A percentile compares a stretch with the other conserved stretches of the same genome.
phyloP scores from a whole-genome alignment of 345 rosid genomes.

The Mallotus nudiflorus region DNA sequence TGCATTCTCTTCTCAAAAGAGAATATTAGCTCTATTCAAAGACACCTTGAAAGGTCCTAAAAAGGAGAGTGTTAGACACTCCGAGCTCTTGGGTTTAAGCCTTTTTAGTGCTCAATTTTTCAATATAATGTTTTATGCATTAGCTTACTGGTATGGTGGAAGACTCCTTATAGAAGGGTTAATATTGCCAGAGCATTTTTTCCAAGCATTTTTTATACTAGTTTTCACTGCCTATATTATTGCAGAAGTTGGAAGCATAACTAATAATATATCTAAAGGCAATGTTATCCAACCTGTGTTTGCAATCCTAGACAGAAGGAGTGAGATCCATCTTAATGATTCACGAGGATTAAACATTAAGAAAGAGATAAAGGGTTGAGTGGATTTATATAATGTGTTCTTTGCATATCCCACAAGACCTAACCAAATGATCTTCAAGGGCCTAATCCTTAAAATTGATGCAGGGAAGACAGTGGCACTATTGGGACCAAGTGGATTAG shows the following conservation, averaged over 20 bases:
- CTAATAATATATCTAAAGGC: slow-evolving; percentile 59
- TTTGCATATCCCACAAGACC: slow-evolving; percentile 67
- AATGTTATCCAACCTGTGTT: slow-evolving; percentile 49
- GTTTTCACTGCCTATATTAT: slow-evolving; percentile 61
- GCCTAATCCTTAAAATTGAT: slow-evolving; percentile 55
- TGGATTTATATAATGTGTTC: slow-evolving; percentile 56
- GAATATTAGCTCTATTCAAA: slow-evolving; percentile 50
- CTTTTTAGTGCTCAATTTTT: slow-evolving; percentile 62
- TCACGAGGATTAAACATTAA: slow-evolving; percentile 30
- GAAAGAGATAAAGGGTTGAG: slow-evolving; percentile 41
- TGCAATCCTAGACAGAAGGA: slow-evolving; percentile 50
- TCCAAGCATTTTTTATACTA: slow-evolving; percentile 55
- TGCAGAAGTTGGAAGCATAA: slow-evolving; percentile 76
- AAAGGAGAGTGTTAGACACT: slow-evolving; percentile 52
- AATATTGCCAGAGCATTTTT: slow-evolving; percentile 49
- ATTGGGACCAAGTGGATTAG: slow-evolving; percentile 66
- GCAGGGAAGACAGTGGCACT: slow-evolving; percentile 57
- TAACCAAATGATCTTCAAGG: slow-evolving; percentile 53
- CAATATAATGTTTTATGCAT: slow-evolving; percentile 53
- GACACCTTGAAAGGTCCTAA: slow-evolving; percentile 56
- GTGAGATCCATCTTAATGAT: slow-evolving; percentile 52
- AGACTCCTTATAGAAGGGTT: slow-evolving; percentile 41
- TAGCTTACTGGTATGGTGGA: slow-evolving; percentile 69
- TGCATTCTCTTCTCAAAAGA: slow-evolving; percentile 69
- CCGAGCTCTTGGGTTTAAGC: slow-evolving; percentile 57